Evolutionary conservation across 1,139 yeast species (phyloP), one percentile per base, ranked within the genome.

Genomic region (Saccharomyces hybrid): DNA sequence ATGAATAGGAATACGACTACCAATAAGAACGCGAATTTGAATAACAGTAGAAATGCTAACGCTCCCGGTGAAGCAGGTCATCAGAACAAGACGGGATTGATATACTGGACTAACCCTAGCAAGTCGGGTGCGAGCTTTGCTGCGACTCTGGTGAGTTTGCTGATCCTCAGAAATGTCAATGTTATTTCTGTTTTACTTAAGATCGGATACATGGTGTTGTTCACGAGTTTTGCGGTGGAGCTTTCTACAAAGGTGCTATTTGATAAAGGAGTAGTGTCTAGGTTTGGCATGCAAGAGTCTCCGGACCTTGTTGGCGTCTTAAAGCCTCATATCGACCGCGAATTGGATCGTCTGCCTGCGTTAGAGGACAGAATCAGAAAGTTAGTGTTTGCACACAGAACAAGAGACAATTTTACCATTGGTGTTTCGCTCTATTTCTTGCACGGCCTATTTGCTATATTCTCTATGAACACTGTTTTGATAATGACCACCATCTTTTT

Each of bases 61-160:
- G 3, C 11, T 14, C 23, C 44, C 7, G 26, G 11, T 3, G 44
- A 38, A n/a, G n/a, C n/a, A 38, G 25, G 6, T 19, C 44, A 16
- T 13, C 34, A 4, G 13, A 14, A 47, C 23, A 47, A 47, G 5
- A 16, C 14, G 5, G 49, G 34, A n/a, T 31, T 89, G 62, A 75
- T 90, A 58, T 83, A 90, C 59, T 90, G 97, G 97, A 77, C 80
- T 63, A 79, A 88, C 68, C 96, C 96, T 32, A 74, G 78, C 59
- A 76, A 78, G 64, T 83, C 96, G 54, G 96, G 85, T 55, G 82
- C 83, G 64, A 82, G 85, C 46, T 81, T 88, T 61, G 95, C 85
- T 50, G 77, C 82, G 13, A 38, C 44, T 3, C 44, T 38, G 2
- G 44, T 38, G 8, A 13, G 44, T 19, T 38, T 38, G 8, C 5